Evolutionary conservation across 2,329 filamentous ascomycete species (phyloP).

Genomic region (Magnaporthales sp.): DNA sequence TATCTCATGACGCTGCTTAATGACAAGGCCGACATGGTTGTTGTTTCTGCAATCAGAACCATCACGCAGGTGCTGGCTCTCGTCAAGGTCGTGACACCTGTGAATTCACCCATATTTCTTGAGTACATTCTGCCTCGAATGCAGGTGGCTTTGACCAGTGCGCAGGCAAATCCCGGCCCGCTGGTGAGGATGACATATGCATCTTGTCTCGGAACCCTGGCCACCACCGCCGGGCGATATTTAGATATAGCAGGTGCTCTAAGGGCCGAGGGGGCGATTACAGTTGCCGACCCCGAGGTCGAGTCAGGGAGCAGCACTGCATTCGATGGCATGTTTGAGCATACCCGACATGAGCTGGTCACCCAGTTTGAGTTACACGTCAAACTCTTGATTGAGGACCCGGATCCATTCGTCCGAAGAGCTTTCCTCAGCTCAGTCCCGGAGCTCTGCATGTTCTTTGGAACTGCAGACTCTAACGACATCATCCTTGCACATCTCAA

Average conservation of each 20-base stretch:
- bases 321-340: conserved; percentile 79
- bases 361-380: conserved; percentile 81
- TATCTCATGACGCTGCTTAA: conserved; percentile 78
- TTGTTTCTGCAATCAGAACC: conserved; percentile 75
- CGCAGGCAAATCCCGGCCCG: conserved; percentile 46
- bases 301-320: conserved; percentile 57
- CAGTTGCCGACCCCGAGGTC: conserved; percentile 67
- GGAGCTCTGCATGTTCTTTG: conserved; percentile 90
- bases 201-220: conserved; percentile 81
- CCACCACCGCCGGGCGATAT: conserved; percentile 75
- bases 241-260: conserved; percentile 87
- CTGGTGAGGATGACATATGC: conserved; percentile 87
- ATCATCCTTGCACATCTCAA: conserved; percentile 95
- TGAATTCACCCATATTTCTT: conserved; percentile 61
- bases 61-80: conserved; percentile 83
- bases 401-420: conserved; percentile 74
- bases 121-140: conserved; percentile 60
- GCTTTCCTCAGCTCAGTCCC: conserved; percentile 89
- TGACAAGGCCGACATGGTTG: conserved; percentile 76
- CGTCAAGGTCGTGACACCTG: conserved; percentile 76
- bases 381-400: conserved; percentile 81
- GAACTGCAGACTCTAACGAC: conserved; percentile 83
- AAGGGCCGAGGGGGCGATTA: conserved; percentile 68
- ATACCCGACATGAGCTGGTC: conserved; percentile 73
- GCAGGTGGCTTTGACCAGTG: conserved; percentile 42